Base-by-base conservation (phyloP, 106 monocot genomes). In the Ottelia alismoides region DNA sequence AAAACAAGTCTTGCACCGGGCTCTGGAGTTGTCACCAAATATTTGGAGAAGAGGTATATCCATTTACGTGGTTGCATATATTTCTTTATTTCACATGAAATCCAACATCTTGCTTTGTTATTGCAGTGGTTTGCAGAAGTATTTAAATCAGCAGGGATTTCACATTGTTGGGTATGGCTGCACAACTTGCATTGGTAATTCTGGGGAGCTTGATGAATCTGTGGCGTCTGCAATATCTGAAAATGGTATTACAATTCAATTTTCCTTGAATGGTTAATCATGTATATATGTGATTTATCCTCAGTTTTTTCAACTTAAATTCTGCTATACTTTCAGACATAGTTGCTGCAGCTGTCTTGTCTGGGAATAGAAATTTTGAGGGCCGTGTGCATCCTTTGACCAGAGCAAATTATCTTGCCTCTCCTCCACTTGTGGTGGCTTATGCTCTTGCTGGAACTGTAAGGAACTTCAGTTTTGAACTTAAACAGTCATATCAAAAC, bases 381-480 rank as follows among this genome's bases (percentile, higher is more conserved):
- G 92, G 92, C 1, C 81, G 92, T 66, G 86, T 92, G 16, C 81
- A 92, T 72, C 86, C 92, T 21, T 65, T 76, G 25, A 92, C 92
- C 2, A 76, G 92, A 68, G 92, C 92, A 47, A 92, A 92, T 68
- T 92, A 92, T 69, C 92, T 92, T 58, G 92, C 92, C 17, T 92
- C 92, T n/a, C 86, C 92, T 47, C 92, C 86, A 22, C 75, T 92
- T 49, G 92, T 92, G 11, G 92, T 92, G 25, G 92, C 92, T 22
- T 92, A 92, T 76, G 92, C 92, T 53, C 86, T 92, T 79, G 87
- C 92, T 50, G 92, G 92, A 55, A 92, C 86, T 55, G 92, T 92
- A 78, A 48, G 65, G n/a, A n/a, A n/a, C n/a, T n/a, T n/a, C n/a
- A n/a, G n/a, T n/a, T n/a, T n/a, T n/a, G n/a, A 46, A 46, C 16